Evolutionary conservation across 2,329 filamentous ascomycete genomes (phyloP), one percentile per base, ranked within the genome.

Genomic region (Aureobasidium namibiae): DNA sequence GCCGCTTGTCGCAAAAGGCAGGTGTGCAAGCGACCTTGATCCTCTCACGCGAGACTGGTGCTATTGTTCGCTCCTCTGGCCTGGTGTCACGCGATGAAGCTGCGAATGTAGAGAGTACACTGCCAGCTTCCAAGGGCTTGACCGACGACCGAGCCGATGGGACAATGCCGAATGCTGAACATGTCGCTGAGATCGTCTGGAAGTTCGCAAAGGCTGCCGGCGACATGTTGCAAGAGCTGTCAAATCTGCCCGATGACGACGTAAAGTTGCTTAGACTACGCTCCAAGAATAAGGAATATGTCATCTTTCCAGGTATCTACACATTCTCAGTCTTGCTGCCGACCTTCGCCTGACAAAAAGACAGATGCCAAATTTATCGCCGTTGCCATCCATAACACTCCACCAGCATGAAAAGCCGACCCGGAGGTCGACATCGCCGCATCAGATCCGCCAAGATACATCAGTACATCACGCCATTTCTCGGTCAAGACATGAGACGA

Each of bases 241-340:
- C 92, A 68, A 78, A 80, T 33, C 48, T 54, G n/a, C 87, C 91
- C 75, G 84, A 87, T 80, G 89, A 94, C 67, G 89, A 92, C 69
- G 74, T 92, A 63, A 90, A 86, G 73, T 76, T 94, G 49, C 73
- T 94, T 54, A 80, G 89, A 63, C 70, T 95, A 64, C 82, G 90
- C 64, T 92, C 89, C n/a, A 90, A 86, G 76, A 91, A 89, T 72
- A 88, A 91, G 66, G 90, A 95, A 72, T 75, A 94, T 63, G 87
- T 94, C 61, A 89, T 94, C 67, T 87, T 92, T 21, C 89, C 88
- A 56, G 78, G 78, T 80, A 70, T 48, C 72, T 60, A 14, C 29
- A n/a, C 3, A 13, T 16, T 14, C 14, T 21, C 18, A 29, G 18
- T 1, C 3, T 26, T 48, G 24, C 18, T 52, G 8, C 31, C 39